Evolutionary conservation across 2,329 filamentous ascomycete species (phyloP).

Genomic region (Macrophomina tecta): DNA sequence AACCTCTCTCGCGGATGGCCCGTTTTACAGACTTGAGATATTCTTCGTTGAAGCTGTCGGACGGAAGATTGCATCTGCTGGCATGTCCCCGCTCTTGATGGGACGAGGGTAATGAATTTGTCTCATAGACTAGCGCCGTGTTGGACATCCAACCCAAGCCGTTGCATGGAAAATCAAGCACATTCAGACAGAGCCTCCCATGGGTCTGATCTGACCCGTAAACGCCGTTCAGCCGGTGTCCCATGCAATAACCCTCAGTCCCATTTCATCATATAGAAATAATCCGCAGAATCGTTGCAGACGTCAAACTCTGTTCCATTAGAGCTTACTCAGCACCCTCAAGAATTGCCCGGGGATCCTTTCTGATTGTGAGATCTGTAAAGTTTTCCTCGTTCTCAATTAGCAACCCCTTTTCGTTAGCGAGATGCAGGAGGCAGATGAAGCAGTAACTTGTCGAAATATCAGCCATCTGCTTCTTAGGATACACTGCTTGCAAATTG

Average conservation of each 20-base stretch:
- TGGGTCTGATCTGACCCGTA: not conserved
- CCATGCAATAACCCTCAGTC: constrained; percentile 1
- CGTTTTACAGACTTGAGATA: too few relatives aligned
- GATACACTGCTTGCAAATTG: constrained; percentile 82
- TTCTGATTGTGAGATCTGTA: constrained; percentile 55
- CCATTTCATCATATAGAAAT: not conserved
- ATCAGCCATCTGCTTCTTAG: constrained; percentile 84
- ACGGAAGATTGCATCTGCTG: not conserved
- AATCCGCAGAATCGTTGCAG: not conserved
- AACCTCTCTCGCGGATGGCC: too few relatives aligned
- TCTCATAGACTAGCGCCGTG: not conserved
- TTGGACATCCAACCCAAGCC: not conserved
- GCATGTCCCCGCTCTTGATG: not conserved
- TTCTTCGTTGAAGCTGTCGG: too few relatives aligned
- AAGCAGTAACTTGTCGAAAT: constrained; percentile 95
- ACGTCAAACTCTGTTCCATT: not conserved
- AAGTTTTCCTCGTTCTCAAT: constrained; percentile 68
- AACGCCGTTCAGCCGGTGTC: constrained; percentile 5
- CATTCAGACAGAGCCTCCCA: not conserved
- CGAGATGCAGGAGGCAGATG: constrained; percentile 88
- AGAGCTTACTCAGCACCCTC: constrained; percentile 1
- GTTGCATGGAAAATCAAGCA: not conserved
- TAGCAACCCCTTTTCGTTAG: constrained; percentile 88
- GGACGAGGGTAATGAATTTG: not conserved
- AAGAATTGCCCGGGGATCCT: constrained; percentile 40